These are phyloP conservation scores for Cotoneaster glaucophyllus DNA, from an alignment of 306 rosid species.

Conservation along the genomic window DNA sequence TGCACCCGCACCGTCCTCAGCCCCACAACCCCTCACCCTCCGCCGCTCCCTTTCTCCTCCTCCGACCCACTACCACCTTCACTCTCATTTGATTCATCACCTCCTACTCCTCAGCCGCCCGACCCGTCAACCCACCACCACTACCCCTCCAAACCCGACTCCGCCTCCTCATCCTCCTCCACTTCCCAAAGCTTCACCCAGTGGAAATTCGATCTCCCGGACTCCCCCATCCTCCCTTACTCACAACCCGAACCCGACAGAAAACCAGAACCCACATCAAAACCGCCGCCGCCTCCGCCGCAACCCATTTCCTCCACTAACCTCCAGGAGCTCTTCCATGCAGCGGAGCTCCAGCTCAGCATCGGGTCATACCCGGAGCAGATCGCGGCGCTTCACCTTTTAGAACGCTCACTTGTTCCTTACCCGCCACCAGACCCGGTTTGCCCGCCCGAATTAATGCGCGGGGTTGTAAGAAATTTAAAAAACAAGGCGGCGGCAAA, in stretches of 20 bases:
- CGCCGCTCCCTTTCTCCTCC: constrained; percentile 34
- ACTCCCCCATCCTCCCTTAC: constrained; percentile 16
- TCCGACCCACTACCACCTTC: constrained; percentile 19
- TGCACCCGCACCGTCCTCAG: constrained; percentile 77
- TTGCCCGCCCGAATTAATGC: constrained; percentile 68
- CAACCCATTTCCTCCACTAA: constrained; percentile 29
- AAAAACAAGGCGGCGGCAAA: constrained; percentile 34
- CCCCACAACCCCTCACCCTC: constrained; percentile 61
- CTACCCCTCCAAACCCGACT: constrained; percentile 25
- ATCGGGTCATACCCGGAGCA: constrained; percentile 47
- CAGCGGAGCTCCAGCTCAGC: constrained; percentile 61
- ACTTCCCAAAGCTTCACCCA: constrained; percentile 95
- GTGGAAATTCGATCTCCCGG: constrained; percentile 74
- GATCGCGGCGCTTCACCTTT: constrained; percentile 53
- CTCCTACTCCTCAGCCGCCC: background rate
- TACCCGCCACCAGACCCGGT: constrained; percentile 70
- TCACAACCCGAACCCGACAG: constrained; percentile 14
- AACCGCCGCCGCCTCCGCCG: constrained; percentile 6
- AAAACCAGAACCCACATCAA: constrained; percentile 8
- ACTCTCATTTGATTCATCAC: constrained; percentile 7
- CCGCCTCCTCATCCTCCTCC: constrained; percentile 64
- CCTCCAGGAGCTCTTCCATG: constrained; percentile 68
- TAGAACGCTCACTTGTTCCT: constrained; percentile 74
- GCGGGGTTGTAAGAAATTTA: constrained; percentile 37
- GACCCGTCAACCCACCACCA: constrained; percentile 7